Base-by-base conservation (phyloP, 208 protist species). In the Wallacemonas sp. region DNA sequence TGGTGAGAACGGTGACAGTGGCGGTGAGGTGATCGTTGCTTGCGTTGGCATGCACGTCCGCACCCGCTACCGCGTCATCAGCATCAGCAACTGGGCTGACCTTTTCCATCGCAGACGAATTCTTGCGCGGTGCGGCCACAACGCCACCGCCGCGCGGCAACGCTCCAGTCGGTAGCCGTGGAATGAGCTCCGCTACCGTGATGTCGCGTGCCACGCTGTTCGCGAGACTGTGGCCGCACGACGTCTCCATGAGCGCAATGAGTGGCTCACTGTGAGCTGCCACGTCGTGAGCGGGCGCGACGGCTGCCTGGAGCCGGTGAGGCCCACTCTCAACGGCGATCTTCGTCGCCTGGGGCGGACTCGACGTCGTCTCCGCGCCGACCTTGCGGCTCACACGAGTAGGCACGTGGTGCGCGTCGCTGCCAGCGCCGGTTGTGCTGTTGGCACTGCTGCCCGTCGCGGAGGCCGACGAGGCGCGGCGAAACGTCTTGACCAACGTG, bases 311-410 rank as follows among this genome's bases (percentile, higher is more conserved):
- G n/a, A n/a, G n/a, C 9, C 27, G 14, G 49, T 6, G 19, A 34
- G 14, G 12, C 5, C 49, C 26, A 8, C n/a, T 14, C 44, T 26
- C 17, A 17, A 23, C 44, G 44, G 9, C 17, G 17, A 5, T 49
- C 36, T 6, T 14, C 9, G 36, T 14, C 6, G 36, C 9, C 36
- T 6, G 14, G 36, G 9, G 6, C 36, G 44, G 44, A 23, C 44
- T 49, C 44, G 27, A 12, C 19, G 52, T 24, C 6, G 30, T 21
- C 16, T 30, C n/a, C n/a, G n/a, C 26, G 17, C 52, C 52, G 14
- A 58, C n/a, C 52, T 58, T 58, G 30, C 32, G 52, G 52, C 52
- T 58, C 4, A 11, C 29, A 4, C 52, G 52, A 3, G 16, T 24
- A 16, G 9, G 23, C 30, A 39, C 6, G 23, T 30, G 52, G 14